Conservation (phyloP, 2,329 filamentous ascomycete genomes). For the Trichophyton rubrum region DNA sequence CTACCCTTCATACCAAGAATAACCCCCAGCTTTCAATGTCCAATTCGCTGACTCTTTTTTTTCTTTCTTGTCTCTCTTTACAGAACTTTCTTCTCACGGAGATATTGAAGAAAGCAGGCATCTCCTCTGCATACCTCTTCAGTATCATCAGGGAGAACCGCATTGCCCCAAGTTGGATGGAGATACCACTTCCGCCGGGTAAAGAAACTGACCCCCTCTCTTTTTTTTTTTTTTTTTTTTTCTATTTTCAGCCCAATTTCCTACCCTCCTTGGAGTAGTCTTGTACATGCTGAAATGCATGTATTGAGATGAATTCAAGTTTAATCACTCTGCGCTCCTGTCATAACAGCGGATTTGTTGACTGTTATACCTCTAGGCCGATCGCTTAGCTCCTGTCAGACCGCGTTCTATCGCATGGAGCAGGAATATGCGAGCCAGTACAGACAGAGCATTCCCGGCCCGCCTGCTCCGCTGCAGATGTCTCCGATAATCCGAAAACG, state of each 20-base stretch:
- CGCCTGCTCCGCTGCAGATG: conserved; percentile 9
- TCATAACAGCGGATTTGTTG: neutral
- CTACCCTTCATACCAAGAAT: neutral
- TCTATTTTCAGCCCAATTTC: neutral
- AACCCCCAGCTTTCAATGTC: neutral
- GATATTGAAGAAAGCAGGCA: conserved; percentile 30
- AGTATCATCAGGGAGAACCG: conserved; percentile 28
- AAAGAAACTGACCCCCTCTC: conserved; percentile 11
- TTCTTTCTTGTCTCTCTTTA: neutral
- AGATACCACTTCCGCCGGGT: conserved; percentile 35
- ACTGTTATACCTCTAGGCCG: conserved; percentile 21
- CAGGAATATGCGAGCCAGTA: conserved; percentile 17
- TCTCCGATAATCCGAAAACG: conserved; percentile 17
- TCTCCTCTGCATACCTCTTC: conserved; percentile 27
- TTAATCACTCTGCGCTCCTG: neutral
- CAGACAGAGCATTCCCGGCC: conserved; percentile 15
- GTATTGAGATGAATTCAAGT: neutral
- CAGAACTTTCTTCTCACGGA: conserved; percentile 32
- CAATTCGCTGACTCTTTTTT: neutral
- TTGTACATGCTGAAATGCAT: neutral
- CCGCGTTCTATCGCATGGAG: conserved; percentile 26
- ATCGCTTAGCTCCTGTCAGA: conserved; percentile 28
- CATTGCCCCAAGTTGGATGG: conserved; percentile 27
- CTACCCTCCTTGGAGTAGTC: neutral
- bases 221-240: too few species aligned